Conservation (phyloP, 805 yeast genomes). For the Sugiyamaella boreocaroliniensis region DNA sequence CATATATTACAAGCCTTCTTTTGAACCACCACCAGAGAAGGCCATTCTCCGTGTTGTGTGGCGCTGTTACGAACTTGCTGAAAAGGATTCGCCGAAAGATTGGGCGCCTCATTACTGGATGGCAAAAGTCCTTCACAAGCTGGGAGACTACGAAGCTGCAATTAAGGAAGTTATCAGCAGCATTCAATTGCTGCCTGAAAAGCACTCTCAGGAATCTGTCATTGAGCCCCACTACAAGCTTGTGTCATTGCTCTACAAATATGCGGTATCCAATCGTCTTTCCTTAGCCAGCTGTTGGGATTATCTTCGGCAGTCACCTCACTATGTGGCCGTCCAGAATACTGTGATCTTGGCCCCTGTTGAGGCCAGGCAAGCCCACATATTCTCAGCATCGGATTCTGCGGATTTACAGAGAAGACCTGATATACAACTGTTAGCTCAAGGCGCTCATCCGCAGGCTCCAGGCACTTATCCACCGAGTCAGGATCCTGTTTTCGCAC, state of each 20-base stretch:
- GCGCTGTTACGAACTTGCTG: slow-evolving; percentile 43
- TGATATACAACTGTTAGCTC: no score
- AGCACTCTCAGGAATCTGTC: slow-evolving; percentile 41
- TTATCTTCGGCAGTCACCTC: neutral
- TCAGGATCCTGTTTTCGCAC: no score
- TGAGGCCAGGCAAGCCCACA: neutral
- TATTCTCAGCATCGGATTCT: no score
- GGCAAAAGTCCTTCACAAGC: slow-evolving; percentile 53
- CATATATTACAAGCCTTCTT: slow-evolving; percentile 15
- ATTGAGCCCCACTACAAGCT: slow-evolving; percentile 75
- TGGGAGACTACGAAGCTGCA: slow-evolving; percentile 29
- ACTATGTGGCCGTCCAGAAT: neutral
- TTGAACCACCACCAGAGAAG: slow-evolving; percentile 5
- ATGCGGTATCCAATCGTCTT: slow-evolving; percentile 32
- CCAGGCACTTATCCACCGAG: no score
- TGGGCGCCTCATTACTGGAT: slow-evolving; percentile 60
- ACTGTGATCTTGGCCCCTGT: neutral
- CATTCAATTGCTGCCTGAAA: neutral
- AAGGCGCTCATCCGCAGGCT: no score
- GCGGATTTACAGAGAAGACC: no score
- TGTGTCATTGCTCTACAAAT: slow-evolving; percentile 53
- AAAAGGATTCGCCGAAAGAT: slow-evolving; percentile 36
- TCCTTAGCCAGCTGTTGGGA: neutral
- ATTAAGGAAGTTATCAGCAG: slow-evolving; percentile 32
- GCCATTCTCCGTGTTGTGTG: slow-evolving; percentile 35